These are phyloP conservation scores for Dalechampia spathulata DNA, from an alignment of 441 rosid species.

Conservation along the genomic window DNA sequence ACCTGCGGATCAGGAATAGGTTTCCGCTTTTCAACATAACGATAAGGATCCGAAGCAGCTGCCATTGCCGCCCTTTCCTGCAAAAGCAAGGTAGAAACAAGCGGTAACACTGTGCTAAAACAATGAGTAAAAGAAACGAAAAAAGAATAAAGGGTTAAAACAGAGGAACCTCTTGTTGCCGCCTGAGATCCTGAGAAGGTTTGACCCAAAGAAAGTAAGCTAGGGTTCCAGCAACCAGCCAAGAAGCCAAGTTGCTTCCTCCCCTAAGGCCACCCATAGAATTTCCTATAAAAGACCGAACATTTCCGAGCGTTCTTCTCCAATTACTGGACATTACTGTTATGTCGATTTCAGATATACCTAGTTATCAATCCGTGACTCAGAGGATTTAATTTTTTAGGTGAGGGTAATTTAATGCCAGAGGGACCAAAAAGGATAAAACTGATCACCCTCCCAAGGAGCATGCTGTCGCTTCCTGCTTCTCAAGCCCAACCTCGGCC, in stretches of 20 bases:
- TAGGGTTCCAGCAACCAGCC: conserved; percentile 80
- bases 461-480: too few relatives aligned
- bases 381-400: too few relatives aligned
- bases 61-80: conserved; percentile 70
- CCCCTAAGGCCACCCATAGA: conserved; percentile 82
- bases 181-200: conserved; percentile 78
- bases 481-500: too few relatives aligned
- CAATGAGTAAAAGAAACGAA: background rate
- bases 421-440: too few relatives aligned
- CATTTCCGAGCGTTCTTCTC: conserved; percentile 60
- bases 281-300: conserved; percentile 58
- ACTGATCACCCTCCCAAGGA: too few relatives aligned
- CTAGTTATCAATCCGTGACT: too few relatives aligned
- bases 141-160: background rate
- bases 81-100: conserved; percentile 5
- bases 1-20: conserved; percentile 91
- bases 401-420: too few relatives aligned
- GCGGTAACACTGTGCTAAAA: background rate
- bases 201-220: conserved; percentile 90
- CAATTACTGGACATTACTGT: conserved; percentile 45
- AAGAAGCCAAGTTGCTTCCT: conserved; percentile 60
- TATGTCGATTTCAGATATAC: too few relatives aligned
- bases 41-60: conserved; percentile 46
- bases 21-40: conserved; percentile 58
- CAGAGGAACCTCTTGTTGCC: conserved; percentile 53